Conservation (phyloP, 75 land plant species). For the Larix kaempferi region DNA sequence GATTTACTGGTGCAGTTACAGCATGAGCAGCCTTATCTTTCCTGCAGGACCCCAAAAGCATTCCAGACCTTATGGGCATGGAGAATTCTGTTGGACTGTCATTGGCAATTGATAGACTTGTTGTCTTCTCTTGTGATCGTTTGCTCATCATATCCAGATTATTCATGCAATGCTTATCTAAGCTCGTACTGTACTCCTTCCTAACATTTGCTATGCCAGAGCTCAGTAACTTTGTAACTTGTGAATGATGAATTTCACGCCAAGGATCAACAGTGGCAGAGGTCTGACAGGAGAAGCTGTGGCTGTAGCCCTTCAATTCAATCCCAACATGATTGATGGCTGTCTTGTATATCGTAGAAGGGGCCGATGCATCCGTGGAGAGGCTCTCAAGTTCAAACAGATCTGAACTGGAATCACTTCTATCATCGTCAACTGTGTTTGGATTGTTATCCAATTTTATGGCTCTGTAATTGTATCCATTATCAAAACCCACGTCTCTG, state of each 20-base stretch:
- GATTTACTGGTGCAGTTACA: neutral
- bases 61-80: neutral
- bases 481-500: neutral
- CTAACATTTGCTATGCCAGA: neutral
- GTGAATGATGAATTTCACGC: neutral
- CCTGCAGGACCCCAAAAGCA: neutral
- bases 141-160: neutral
- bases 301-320: conserved; percentile 1
- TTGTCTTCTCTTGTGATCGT: neutral
- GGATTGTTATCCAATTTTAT: conserved; percentile 1
- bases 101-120: neutral
- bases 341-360: neutral
- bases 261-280: neutral
- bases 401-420: conserved; percentile 10
- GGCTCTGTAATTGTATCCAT: conserved; percentile 2
- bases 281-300: neutral
- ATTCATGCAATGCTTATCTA: neutral
- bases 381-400: conserved; percentile 10
- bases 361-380: neutral
- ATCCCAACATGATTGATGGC: neutral
- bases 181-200: neutral
- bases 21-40: neutral
- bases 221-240: neutral
- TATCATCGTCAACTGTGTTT: conserved; percentile 1
- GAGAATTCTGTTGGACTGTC: neutral